These are phyloP conservation scores for Apiospora malaysiana DNA, from an alignment of 2,329 filamentous ascomycete genomes.

Conservation along the genomic window DNA sequence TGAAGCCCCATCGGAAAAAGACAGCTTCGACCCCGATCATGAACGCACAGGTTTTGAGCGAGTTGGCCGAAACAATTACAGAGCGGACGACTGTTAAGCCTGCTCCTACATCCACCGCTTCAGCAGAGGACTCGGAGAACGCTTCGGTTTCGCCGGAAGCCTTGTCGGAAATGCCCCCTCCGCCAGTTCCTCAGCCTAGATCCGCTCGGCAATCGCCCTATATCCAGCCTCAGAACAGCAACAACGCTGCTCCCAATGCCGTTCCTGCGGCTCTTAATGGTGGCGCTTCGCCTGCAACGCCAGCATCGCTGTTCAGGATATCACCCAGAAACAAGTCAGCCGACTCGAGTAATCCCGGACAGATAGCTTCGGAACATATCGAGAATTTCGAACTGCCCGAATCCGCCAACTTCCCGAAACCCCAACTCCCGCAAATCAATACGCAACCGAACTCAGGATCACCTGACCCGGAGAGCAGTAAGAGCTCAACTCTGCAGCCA, in stretches of 20 bases:
- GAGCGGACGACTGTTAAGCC: conserved; percentile 38
- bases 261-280: conserved; percentile 39
- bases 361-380: conserved; percentile 57
- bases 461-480: conserved; percentile 49
- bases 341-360: conserved; percentile 47
- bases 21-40: conserved; percentile 59
- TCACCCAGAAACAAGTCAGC: conserved; percentile 58
- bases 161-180: conserved; percentile 70
- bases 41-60: conserved; percentile 60
- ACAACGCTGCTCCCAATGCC: conserved; percentile 35
- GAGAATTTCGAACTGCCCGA: conserved; percentile 75
- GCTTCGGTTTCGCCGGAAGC: conserved; percentile 69
- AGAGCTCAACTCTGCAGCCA: conserved; percentile 56
- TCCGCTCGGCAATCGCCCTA: conserved; percentile 72
- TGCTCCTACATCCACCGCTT: conserved; percentile 45
- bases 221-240: conserved; percentile 59
- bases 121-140: conserved; percentile 65
- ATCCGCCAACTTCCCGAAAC: conserved; percentile 58
- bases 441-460: conserved; percentile 54
- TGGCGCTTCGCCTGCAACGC: conserved; percentile 74
- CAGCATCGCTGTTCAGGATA: conserved; percentile 86
- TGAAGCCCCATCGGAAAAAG: conserved; percentile 68
- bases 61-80: conserved; percentile 51
- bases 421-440: conserved; percentile 55
- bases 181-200: conserved; percentile 68